A percentile compares a stretch with the other conserved stretches of the same genome.
Evolutionary conservation across 805 yeast species (phyloP).

Genomic region (Saccharomyces eubayanus): DNA sequence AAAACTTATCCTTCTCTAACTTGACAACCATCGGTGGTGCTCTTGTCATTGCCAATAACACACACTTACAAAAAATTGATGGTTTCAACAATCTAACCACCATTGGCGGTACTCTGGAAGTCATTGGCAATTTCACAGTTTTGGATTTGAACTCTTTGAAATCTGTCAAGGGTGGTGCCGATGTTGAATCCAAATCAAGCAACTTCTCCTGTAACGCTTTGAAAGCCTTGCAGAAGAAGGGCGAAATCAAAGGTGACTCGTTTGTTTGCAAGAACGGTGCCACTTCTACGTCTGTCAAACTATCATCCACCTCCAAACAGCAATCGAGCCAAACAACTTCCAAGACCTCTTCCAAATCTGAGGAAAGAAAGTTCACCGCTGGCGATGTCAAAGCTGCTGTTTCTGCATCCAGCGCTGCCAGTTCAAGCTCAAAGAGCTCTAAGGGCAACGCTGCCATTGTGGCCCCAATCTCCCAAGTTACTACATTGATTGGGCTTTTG

Average conservation of each 20-base stretch:
- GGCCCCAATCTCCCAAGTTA: conserved; percentile 5
- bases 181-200: conserved; percentile 58
- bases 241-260: conserved; percentile 86
- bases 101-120: conserved; percentile 81
- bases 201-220: conserved; percentile 77
- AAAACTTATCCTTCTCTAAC: conserved; percentile 56
- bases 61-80: conserved; percentile 51
- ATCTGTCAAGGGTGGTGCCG: conserved; percentile 88
- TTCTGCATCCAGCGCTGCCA: not conserved
- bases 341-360: conserved; percentile 33
- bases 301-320: conserved; percentile 25
- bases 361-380: conserved; percentile 10
- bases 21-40: conserved; percentile 86
- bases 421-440: conserved; percentile 12
- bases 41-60: conserved; percentile 80
- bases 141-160: conserved; percentile 67
- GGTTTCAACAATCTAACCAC: conserved; percentile 68
- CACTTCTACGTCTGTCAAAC: conserved; percentile 38
- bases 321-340: conserved; percentile 25
- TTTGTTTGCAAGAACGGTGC: conserved; percentile 66
- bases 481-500: conserved; percentile 4
- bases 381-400: conserved; percentile 19
- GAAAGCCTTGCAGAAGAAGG: conserved; percentile 60
- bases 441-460: conserved; percentile 23
- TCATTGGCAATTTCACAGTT: conserved; percentile 71